phyloP scores from a whole-genome alignment of 2,329 filamentous ascomycete genomes.

The Trichoderma cornu-damae region DNA sequence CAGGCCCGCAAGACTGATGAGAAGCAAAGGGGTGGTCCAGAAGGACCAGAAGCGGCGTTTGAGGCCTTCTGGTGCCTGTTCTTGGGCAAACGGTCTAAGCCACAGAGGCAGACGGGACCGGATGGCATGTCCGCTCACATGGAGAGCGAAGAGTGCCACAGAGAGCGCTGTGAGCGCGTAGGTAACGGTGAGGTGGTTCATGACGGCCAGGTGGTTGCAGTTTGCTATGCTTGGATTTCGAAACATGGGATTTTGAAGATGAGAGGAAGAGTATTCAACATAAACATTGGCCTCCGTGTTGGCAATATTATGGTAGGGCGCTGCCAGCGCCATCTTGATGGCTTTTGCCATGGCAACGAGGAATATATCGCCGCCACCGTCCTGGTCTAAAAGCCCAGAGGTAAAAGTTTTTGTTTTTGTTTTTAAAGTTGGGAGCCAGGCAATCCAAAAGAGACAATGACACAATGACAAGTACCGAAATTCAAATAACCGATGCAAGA shows the following conservation, averaged over 20 bases:
- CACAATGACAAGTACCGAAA: too few species aligned
- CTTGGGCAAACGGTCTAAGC: slow-evolving; percentile 41
- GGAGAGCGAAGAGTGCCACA: slow-evolving; percentile 29
- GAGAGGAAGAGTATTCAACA: not conserved
- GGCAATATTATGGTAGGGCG: not conserved
- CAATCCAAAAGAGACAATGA: not conserved
- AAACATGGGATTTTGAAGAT: not conserved
- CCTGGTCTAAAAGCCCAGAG: not conserved
- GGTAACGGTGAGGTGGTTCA: slow-evolving; percentile 21
- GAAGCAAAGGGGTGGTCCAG: slow-evolving; percentile 36
- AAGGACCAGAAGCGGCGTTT: slow-evolving; percentile 35
- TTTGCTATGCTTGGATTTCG: not conserved
- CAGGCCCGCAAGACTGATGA: slow-evolving; percentile 34
- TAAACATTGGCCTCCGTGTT: not conserved
- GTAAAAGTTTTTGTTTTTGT: not conserved
- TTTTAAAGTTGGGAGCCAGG: not conserved
- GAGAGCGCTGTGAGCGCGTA: slow-evolving; percentile 26
- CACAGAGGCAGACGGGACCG: slow-evolving; percentile 35
- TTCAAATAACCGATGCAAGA: too few species aligned
- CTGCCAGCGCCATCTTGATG: not conserved
- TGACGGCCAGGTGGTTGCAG: not conserved
- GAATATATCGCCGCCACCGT: not conserved
- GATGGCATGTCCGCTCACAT: slow-evolving; percentile 27
- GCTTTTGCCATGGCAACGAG: not conserved
- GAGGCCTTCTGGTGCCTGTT: slow-evolving; percentile 26